Evolutionary conservation across 2,329 filamentous ascomycete genomes (phyloP), one percentile per base, ranked within the genome.

Genomic region (Neoscytalidium dimidiatum): DNA sequence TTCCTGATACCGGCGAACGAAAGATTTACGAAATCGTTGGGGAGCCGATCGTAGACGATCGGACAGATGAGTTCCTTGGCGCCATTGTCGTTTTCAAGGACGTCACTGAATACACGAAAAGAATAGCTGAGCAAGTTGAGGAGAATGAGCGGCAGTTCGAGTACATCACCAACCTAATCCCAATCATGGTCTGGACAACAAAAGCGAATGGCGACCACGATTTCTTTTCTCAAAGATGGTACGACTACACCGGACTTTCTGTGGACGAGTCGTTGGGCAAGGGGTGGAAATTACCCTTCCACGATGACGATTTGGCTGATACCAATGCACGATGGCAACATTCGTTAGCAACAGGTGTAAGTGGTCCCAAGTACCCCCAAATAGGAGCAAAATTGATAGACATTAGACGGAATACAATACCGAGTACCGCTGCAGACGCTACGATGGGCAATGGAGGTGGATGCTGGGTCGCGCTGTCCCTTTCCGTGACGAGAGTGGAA

Each of bases 191-290:
- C 4, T 94, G 91, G 90, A 92, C 90, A 0, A 86, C 90, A 0
- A 87, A 79, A 0, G 83, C 89, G 0, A 85, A 90, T 17, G 91
- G 91, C 0, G 70, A 80, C 28, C 83, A 87, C 69, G 90, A 94
- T 70, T 94, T 92, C 77, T 94, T 89, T 75, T 91, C 90, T 66
- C 85, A 86, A 52, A 81, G 88, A n/a, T 94, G 91, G 90, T 92
- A 91, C 71, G 84, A 86, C n/a, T 94, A 91, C 70, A 94, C 91
- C 0, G 90, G 91, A 0, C 76, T 92, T 26, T 83, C 82, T 0
- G 80, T 83, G 9, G 85, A 90, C 49, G 80, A 88, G 9, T 90
- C 87, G 28, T 69, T 90, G 2, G 90, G 90, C 0, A 71, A 81
- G 31, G 84, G 84, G 1, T 92, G 90, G 89, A 79, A 81, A 70